A percentile compares a stretch with the other conserved stretches of the same genome.
Evolutionary conservation across 495 filamentous ascomycete genomes (phyloP).

Genomic region (Neurospora sublineolata): DNA sequence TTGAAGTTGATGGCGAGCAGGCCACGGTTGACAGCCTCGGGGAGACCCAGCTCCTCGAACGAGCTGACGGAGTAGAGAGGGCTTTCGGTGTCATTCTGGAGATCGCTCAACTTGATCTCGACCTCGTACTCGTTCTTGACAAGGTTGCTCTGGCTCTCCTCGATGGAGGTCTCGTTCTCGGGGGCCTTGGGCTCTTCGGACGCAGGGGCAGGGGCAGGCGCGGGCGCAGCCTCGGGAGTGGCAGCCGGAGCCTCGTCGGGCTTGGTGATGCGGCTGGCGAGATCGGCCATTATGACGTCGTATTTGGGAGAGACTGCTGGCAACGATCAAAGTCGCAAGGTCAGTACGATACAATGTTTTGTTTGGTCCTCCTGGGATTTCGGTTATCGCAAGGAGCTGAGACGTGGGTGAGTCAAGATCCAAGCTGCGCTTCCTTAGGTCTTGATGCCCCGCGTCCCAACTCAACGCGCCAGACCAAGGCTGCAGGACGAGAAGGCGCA

Average conservation of each 20-base stretch:
- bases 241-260: constrained; percentile 20
- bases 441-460: not conserved
- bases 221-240: constrained; percentile 22
- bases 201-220: constrained; percentile 49
- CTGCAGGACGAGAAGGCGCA: not conserved
- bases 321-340: constrained; percentile 1
- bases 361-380: not conserved
- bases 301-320: not conserved
- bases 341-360: not conserved
- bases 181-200: constrained; percentile 22
- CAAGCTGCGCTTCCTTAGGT: not conserved
- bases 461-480: not conserved
- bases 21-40: constrained; percentile 38
- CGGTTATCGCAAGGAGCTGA: not conserved
- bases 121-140: constrained; percentile 68
- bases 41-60: constrained; percentile 78
- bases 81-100: constrained; percentile 76
- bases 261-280: constrained; percentile 51
- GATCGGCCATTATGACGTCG: constrained; percentile 33
- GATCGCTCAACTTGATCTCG: constrained; percentile 79
- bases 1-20: constrained; percentile 76
- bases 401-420: not conserved
- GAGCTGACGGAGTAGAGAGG: constrained; percentile 74
- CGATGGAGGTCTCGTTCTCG: not conserved
- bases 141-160: constrained; percentile 31